A percentile compares a stretch with the other conserved stretches of the same genome.
These are phyloP conservation scores for Chrysochromulina tobinii DNA, from an alignment of 78 protist genomes.

Conservation along the genomic window DNA sequence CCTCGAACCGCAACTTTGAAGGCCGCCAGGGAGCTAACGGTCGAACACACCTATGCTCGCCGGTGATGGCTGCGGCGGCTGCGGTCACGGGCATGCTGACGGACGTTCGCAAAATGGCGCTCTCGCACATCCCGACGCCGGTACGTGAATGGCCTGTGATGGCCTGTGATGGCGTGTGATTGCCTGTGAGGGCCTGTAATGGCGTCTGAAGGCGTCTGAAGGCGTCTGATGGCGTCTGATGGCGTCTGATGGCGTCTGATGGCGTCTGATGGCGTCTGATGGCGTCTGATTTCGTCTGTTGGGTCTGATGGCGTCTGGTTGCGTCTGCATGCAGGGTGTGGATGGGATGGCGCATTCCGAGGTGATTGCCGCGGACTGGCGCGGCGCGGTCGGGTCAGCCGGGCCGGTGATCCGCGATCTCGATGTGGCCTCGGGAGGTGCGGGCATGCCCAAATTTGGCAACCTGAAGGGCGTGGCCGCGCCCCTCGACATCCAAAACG, in stretches of 20 bases:
- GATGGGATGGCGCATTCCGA: too few relatives aligned
- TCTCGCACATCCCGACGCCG: background rate
- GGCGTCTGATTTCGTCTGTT: too few relatives aligned
- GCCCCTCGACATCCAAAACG: constrained; percentile 53
- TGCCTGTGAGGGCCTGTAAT: too few relatives aligned
- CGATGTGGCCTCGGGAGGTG: background rate
- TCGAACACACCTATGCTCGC: constrained; percentile 58
- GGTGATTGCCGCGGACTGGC: too few relatives aligned
- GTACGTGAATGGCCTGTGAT: too few relatives aligned
- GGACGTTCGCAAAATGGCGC: constrained; percentile 47
- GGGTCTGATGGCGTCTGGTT: too few relatives aligned
- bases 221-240: too few relatives aligned
- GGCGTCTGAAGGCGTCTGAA: too few relatives aligned
- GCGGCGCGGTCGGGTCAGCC: background rate
- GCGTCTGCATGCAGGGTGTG: too few relatives aligned
- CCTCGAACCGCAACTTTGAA: constrained; percentile 74
- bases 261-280: too few relatives aligned
- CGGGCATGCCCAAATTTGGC: constrained; percentile 17
- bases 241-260: too few relatives aligned
- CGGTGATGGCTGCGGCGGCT: constrained; percentile 54
- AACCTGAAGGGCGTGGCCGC: constrained; percentile 33
- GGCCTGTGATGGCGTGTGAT: too few relatives aligned
- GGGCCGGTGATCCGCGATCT: background rate
- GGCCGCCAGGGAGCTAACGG: constrained; percentile 64
- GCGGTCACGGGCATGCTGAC: constrained; percentile 49